These are phyloP conservation scores for Gymnopilus junonius DNA, from an alignment of 768 basidiomycete genomes.

Conservation along the genomic window DNA sequence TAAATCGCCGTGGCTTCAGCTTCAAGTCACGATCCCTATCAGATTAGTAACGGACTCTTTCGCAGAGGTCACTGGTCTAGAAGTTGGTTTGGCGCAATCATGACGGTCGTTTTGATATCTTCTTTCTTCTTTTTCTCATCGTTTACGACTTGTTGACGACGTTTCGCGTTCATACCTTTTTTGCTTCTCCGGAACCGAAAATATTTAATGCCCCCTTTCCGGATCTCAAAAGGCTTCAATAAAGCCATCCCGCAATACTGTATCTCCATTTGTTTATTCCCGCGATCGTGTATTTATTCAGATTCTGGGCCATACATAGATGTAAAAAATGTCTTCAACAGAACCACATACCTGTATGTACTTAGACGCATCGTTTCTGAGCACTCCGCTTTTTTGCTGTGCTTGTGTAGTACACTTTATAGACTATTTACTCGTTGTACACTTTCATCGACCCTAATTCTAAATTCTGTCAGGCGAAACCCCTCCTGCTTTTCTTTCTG, in stretches of 20 bases:
- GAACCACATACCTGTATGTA: not conserved
- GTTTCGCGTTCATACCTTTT: not conserved
- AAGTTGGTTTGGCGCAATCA: conserved; percentile 12
- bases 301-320: not conserved
- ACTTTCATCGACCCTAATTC: not conserved
- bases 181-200: not conserved
- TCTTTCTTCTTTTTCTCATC: not conserved
- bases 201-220: not conserved
- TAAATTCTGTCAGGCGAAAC: not conserved
- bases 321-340: not conserved
- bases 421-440: not conserved
- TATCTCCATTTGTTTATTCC: not conserved
- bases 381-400: not conserved
- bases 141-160: not conserved
- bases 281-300: not conserved
- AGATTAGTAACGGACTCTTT: conserved; percentile 64
- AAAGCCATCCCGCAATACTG: not conserved
- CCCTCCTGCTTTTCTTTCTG: not conserved
- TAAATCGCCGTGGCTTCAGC: conserved; percentile 37
- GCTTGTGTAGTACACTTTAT: not conserved
- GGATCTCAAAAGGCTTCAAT: not conserved
- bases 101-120: not conserved
- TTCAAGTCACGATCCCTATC: conserved; percentile 55
- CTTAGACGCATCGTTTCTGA: not conserved
- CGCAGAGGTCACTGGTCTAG: conserved; percentile 21